Base-by-base conservation (phyloP, 768 basidiomycete genomes). In the Sporobolomyces pararoseus region DNA sequence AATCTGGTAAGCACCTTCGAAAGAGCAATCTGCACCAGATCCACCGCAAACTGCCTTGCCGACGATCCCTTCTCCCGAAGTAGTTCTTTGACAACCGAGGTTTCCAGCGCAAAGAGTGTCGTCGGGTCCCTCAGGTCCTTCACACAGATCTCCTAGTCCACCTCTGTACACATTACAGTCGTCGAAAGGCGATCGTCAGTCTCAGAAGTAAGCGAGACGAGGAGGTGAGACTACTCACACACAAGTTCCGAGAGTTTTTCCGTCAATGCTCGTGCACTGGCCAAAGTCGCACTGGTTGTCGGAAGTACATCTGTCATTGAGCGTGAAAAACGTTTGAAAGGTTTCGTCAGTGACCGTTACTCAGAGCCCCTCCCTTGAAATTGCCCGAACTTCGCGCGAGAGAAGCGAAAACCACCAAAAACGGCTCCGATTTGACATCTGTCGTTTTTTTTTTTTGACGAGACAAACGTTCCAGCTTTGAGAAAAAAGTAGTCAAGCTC, bases 281-380 rank as follows among this genome's bases (percentile, higher is more conserved):
- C 65, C 64, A 37, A 71, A 71, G 39, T 65, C 65, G 52, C 64
- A 71, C 25, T 71, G 70, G 2, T 7, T 21, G 37, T 71, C 65
- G 25, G 46, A 13, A 0, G 59, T 63, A 60, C 65, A 71, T 23
- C 64, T 71, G 61, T 9, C 4, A 54, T 14, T 27, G 58, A 4
- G 19, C 7, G 2, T 23, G 39, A 23, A 2, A 19, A 46, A 31
- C 12, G 31, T 6, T 27, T 29, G 47, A 7, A 29, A 31, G 37
- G n/a, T n/a, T n/a, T n/a, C 19, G 50, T 51, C 32, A 50, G 47
- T 12, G 25, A 19, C 17, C 39, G 17, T 9, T 42, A 42, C 39
- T 9, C 17, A 42, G 39, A 42, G 39, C 39, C 39, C n/a, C n/a
- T n/a, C n/a, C n/a, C n/a, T n/a, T n/a, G n/a, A n/a, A n/a, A n/a